Conservation (phyloP, 352 stramenopile species). For the Phytopythium boreale region DNA sequence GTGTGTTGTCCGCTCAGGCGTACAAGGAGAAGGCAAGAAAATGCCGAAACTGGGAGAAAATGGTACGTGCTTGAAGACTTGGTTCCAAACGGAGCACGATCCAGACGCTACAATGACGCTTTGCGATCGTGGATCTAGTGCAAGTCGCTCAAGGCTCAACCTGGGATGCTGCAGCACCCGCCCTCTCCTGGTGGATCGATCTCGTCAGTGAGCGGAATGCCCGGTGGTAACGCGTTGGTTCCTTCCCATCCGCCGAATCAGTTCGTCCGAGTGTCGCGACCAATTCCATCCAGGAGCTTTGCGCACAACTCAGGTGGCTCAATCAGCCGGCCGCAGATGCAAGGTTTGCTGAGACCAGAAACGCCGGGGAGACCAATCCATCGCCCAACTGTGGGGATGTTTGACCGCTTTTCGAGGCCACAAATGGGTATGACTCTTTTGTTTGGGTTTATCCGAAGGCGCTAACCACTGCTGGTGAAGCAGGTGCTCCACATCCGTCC, state of each 20-base stretch:
- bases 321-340: constrained; percentile 20
- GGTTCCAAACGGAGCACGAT: neutral
- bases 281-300: constrained; percentile 1
- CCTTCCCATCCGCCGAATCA: constrained; percentile 14
- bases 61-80: constrained; percentile 28
- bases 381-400: constrained; percentile 45
- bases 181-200: constrained; percentile 45
- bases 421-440: constrained; percentile 37
- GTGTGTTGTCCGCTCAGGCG: constrained; percentile 28
- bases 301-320: constrained; percentile 12
- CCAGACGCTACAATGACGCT: neutral
- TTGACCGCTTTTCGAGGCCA: constrained; percentile 63
- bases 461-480: constrained; percentile 1
- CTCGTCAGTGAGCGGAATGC: constrained; percentile 33
- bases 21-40: constrained; percentile 87
- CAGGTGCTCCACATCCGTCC: constrained; percentile 20
- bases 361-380: constrained; percentile 41
- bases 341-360: constrained; percentile 26
- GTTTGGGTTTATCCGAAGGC: neutral
- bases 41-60: constrained; percentile 88
- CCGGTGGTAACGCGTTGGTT: neutral
- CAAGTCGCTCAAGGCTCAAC: constrained; percentile 65
- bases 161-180: constrained; percentile 45
- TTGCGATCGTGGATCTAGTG: constrained; percentile 26
- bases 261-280: constrained; percentile 27